Evolutionary conservation across 2,329 filamentous ascomycete genomes (phyloP).

Genomic region (Fusarium falciforme): DNA sequence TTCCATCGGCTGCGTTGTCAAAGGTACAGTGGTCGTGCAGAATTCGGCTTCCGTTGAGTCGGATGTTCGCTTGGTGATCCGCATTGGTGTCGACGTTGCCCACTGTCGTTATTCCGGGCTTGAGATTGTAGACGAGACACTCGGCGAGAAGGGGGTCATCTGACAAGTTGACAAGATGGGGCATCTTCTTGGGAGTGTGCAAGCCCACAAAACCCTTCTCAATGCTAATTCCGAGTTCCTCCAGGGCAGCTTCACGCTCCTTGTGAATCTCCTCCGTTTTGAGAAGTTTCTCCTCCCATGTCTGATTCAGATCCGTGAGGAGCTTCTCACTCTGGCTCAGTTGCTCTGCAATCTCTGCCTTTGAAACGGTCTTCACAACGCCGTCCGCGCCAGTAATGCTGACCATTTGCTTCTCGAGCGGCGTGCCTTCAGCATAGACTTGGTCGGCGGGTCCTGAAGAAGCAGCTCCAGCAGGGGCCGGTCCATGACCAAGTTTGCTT

Average conservation of each 20-base stretch:
- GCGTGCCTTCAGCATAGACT: constrained; percentile 91
- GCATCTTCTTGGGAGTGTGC: constrained; percentile 98
- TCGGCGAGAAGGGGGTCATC: constrained; percentile 93
- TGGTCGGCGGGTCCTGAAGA: constrained; percentile 73
- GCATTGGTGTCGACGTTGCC: constrained; percentile 91
- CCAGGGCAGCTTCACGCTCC: constrained; percentile 91
- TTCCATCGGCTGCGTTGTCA: constrained; percentile 86
- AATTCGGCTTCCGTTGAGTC: constrained; percentile 93
- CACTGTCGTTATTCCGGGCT: constrained; percentile 92
- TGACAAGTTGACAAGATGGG: constrained; percentile 97
- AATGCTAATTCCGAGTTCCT: constrained; percentile 98
- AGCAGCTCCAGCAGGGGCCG: constrained; percentile 55
- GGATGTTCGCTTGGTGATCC: constrained; percentile 83
- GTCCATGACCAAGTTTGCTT: constrained; percentile 80
- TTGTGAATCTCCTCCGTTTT: constrained; percentile 99
- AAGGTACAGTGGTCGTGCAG: constrained; percentile 93
- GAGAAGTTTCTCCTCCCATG: constrained; percentile 95
- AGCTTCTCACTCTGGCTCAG: constrained; percentile 96
- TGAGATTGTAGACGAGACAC: constrained; percentile 97
- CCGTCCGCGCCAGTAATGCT: constrained; percentile 91
- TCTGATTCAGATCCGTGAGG: constrained; percentile 95
- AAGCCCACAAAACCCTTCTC: constrained; percentile 97
- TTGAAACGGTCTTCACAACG: constrained; percentile 92
- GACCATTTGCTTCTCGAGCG: constrained; percentile 94
- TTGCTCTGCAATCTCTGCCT: constrained; percentile 97